phyloP scores from a whole-genome alignment of 805 yeast species.

The Tetrapisispora pingtungensis region DNA sequence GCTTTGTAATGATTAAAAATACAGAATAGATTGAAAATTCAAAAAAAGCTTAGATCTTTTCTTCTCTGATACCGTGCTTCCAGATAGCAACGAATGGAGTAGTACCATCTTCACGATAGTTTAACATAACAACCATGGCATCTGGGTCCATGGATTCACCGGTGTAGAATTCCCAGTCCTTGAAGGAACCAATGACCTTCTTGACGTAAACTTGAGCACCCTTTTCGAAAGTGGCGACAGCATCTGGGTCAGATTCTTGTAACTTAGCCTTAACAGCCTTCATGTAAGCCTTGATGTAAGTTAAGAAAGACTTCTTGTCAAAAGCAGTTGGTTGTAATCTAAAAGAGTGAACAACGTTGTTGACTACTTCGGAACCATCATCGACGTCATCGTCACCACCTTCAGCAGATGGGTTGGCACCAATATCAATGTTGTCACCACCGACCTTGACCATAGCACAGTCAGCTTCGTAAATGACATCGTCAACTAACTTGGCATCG shows the following conservation, averaged over 20 bases:
- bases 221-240: conserved; percentile 83
- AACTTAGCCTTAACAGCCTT: conserved; percentile 86
- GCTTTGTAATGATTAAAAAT: neutral
- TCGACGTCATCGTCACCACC: conserved; percentile 77
- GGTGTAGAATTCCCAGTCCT: conserved; percentile 98
- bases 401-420: conserved; percentile 99
- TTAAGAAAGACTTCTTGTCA: conserved; percentile 95
- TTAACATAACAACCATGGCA: conserved; percentile 93
- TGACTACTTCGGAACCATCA: conserved; percentile 81
- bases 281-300: conserved; percentile 99
- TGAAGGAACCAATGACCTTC: conserved; percentile 91
- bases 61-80: conserved; percentile 93
- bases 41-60: conserved; percentile 63
- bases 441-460: conserved; percentile 84
- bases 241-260: conserved; percentile 83
- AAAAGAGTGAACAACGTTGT: conserved; percentile 98
- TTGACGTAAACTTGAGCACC: conserved; percentile 95
- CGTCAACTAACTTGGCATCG: conserved; percentile 78
- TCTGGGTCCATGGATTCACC: conserved; percentile 99
- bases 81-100: conserved; percentile 97
- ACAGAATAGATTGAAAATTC: neutral
- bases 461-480: conserved; percentile 93
- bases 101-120: conserved; percentile 99
- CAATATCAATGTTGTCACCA: conserved; percentile 93
- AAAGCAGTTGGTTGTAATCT: conserved; percentile 91